These are phyloP conservation scores for Fusarium sp. DNA, from an alignment of 2,329 filamentous ascomycete genomes.

Conservation along the genomic window DNA sequence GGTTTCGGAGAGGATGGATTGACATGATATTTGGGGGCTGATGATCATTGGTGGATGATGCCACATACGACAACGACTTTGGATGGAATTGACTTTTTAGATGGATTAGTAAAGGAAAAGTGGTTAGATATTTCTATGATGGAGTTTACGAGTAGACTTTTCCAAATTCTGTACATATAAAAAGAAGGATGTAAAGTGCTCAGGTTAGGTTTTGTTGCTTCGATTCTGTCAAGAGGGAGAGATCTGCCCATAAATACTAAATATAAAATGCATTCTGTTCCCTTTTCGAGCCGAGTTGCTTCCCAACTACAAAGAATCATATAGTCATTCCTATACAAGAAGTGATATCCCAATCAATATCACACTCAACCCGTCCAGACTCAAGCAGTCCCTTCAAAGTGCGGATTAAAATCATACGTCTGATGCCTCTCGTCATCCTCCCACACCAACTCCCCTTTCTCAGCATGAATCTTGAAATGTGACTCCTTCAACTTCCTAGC, in stretches of 20 bases:
- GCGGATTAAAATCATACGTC: conserved; percentile 38
- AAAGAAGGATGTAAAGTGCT: too few relatives aligned
- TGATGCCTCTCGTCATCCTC: conserved; percentile 34
- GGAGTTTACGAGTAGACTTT: too few relatives aligned
- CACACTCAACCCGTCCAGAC: background rate
- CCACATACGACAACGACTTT: background rate
- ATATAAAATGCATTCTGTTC: background rate
- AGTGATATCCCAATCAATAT: background rate
- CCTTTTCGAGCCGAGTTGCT: background rate
- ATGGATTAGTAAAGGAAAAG: background rate
- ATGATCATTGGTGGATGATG: background rate
- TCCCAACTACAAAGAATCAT: background rate
- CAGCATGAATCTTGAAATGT: conserved; percentile 25
- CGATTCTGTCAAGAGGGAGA: too few relatives aligned
- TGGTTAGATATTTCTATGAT: too few relatives aligned
- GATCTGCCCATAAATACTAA: too few relatives aligned
- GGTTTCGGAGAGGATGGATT: background rate
- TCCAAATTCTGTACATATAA: too few relatives aligned
- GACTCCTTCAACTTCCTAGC: conserved; percentile 9
- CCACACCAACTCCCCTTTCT: background rate
- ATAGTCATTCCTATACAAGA: background rate
- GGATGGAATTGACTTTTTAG: background rate
- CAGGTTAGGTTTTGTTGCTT: too few relatives aligned
- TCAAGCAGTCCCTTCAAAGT: conserved; percentile 12
- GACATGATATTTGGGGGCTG: background rate